These are phyloP conservation scores for Petrea volubilis DNA, from an alignment of 257 asterid genomes.

Conservation along the genomic window DNA sequence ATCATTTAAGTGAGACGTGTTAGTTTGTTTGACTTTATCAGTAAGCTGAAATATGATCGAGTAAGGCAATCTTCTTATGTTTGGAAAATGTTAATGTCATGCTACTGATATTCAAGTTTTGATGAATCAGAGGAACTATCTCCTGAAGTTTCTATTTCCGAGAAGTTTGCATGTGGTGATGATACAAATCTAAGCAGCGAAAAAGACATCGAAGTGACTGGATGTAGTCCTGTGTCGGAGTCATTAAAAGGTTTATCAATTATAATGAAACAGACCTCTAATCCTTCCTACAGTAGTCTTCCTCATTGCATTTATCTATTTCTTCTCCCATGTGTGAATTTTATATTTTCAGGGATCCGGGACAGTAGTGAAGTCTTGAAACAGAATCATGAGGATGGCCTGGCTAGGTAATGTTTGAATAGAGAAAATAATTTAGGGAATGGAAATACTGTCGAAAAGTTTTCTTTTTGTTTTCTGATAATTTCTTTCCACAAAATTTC, in stretches of 20 bases:
- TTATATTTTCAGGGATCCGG: conserved; percentile 45
- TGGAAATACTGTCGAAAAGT: conserved; percentile 12
- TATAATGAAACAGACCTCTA: conserved; percentile 17
- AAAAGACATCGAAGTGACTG: conserved; percentile 44
- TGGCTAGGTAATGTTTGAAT: conserved; percentile 60
- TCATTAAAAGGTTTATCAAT: conserved; percentile 48
- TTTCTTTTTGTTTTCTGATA: conserved; percentile 12
- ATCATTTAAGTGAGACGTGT: conserved; percentile 18
- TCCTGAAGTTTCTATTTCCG: conserved; percentile 34
- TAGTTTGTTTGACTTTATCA: conserved; percentile 16
- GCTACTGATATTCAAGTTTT: conserved; percentile 45
- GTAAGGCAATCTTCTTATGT: conserved; percentile 17
- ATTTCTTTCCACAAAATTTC: conserved; percentile 34
- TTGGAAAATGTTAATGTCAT: conserved; percentile 21
- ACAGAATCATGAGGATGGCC: conserved; percentile 53
- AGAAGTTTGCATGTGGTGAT: conserved; percentile 32
- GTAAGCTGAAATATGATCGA: conserved; percentile 19
- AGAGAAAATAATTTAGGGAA: conserved; percentile 18
- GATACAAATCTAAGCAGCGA: conserved; percentile 31
- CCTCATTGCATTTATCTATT: conserved; percentile 17
- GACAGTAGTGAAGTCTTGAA: conserved; percentile 42
- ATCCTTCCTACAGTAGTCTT: conserved; percentile 20
- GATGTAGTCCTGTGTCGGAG: conserved; percentile 37
- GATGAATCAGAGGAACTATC: conserved; percentile 38
- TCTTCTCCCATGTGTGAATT: conserved; percentile 9